Percentiles rank a stretch among this genome's conserved stretches.
Evolutionary conservation across 2,329 filamentous ascomycete genomes (phyloP).

Genomic region (Aspergillus calidoustus): DNA sequence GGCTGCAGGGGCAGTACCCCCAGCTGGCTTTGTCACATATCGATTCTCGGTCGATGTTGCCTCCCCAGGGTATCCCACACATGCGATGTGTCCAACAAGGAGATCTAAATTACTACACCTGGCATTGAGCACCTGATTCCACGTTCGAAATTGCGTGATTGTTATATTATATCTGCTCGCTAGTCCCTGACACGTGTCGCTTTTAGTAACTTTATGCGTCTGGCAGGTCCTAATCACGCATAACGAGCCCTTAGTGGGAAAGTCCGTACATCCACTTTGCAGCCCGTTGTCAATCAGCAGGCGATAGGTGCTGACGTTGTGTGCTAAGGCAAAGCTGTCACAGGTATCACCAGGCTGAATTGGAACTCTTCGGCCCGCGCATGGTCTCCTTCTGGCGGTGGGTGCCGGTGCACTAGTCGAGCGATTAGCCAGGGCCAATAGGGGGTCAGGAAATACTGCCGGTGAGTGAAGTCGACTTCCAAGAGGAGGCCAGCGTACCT

Average conservation of each 20-base stretch:
- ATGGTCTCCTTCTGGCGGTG: neutral
- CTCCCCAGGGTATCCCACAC: neutral
- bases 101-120: neutral
- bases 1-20: neutral
- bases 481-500: neutral
- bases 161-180: neutral
- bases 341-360: constrained; percentile 2
- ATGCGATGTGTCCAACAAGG: neutral
- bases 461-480: no score
- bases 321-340: neutral
- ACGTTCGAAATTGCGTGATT: neutral
- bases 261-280: neutral
- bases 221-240: neutral
- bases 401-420: neutral
- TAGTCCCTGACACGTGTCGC: neutral
- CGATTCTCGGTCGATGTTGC: neutral
- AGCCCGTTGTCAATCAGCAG: neutral
- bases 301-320: neutral
- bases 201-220: neutral
- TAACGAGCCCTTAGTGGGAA: neutral
- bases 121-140: neutral
- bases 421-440: neutral
- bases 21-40: neutral
- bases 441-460: neutral
- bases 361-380: neutral